Evolutionary conservation across 352 stramenopile species (phyloP), one percentile per base, ranked within the genome.

Genomic region (Phytophthora cryptogea): DNA sequence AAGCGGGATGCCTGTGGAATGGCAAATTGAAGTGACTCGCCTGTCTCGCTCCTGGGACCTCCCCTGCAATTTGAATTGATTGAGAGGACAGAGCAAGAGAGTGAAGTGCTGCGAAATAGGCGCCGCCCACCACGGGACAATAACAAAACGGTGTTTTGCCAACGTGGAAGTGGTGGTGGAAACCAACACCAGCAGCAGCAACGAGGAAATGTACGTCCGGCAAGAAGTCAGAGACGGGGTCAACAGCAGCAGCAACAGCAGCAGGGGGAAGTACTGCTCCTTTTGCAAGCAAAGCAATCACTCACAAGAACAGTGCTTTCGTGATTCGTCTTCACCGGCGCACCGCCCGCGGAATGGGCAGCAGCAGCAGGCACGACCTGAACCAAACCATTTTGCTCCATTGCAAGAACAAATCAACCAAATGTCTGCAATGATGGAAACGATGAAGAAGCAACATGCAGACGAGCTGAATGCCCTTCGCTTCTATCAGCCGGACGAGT

Each of bases 391-490:
- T 17, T 54, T 54, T 44, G 32, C 48, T 30, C 35, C 48, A 16
- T 37, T 45, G 23, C 48, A 55, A 28, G 33, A 45, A 5, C 20
- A 37, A 31, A 46, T 55, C 35, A 45, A 26, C 33, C 33, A 55
- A 35, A 37, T 55, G 48, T 37, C 48, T n/a, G 48, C n/a, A 8
- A 55, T 45, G 48, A 55, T 55, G 33, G 48, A 55, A 23, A 44
- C 33, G 5, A 55, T 55, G 35, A n/a, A 55, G 13, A 46, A 55
- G 14, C 35, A 26, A 7, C 33, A 45, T 23, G 48, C 35, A 8
- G 48, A 55, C 4, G 20, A 55, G 35, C 5, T 55, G 35, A 55
- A 46, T 17, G 48, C 48, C 2, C 23, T 55, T 7, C 13, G 35
- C 5, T 55, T 55, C 33, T 45, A 45, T 5, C 46, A 54, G 26